phyloP scores from a whole-genome alignment of 2,329 filamentous ascomycete genomes.

The Rutstroemia sp. region DNA sequence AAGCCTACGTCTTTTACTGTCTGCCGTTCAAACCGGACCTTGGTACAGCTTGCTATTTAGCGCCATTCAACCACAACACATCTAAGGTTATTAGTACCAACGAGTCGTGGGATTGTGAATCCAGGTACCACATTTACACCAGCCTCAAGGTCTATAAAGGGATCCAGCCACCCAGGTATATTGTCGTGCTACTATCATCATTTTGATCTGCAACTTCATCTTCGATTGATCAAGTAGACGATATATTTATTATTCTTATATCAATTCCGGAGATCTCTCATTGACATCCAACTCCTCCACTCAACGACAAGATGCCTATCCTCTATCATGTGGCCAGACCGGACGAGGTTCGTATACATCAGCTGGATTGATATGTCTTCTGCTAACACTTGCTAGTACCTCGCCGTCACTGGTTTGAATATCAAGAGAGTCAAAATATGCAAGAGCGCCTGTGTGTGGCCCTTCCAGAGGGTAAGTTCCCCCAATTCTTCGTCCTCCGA shows the following conservation, averaged over 20 bases:
- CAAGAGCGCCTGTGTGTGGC: constrained; percentile 68
- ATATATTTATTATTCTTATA: background rate
- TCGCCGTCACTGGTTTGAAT: constrained; percentile 76
- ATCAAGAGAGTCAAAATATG: constrained; percentile 68
- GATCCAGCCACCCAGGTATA: too few species aligned
- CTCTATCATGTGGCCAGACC: background rate
- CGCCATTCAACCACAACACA: too few species aligned
- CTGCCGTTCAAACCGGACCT: too few species aligned
- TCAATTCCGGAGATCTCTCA: background rate
- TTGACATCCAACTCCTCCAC: background rate
- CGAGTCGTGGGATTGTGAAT: too few species aligned
- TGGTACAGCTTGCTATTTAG: too few species aligned
- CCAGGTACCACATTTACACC: too few species aligned
- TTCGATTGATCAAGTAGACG: too few species aligned
- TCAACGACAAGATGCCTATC: background rate
- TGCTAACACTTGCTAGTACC: constrained; percentile 73
- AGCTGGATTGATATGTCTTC: constrained; percentile 31
- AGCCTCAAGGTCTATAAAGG: too few species aligned
- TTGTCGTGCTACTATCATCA: too few species aligned
- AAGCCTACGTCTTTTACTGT: too few species aligned
- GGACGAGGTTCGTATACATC: background rate
- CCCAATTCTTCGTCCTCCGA: background rate
- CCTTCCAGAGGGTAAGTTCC: constrained; percentile 53
- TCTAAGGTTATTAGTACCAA: too few species aligned
- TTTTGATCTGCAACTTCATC: too few species aligned